Base-by-base conservation (phyloP, 371 early-diverging fungal genomes). In the Saksenaea oblongispora region DNA sequence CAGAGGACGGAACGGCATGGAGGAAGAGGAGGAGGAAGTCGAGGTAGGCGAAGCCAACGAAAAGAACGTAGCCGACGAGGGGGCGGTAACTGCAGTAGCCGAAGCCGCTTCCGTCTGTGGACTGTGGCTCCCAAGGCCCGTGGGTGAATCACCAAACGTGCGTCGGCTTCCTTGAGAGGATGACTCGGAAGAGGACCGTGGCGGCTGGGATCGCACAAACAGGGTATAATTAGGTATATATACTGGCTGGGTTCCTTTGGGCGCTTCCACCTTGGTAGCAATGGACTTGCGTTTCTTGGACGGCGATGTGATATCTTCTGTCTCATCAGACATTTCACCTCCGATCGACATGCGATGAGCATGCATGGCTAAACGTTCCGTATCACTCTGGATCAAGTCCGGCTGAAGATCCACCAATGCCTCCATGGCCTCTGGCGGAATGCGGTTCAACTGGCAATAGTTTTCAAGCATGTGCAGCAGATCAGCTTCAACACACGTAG, bases 401-500 rank as follows among this genome's bases (percentile, higher is more conserved):
- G 54, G 59, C 8, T 54, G 66, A 13, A 70, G 18, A 39, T 70
- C 70, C 3, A 65, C 51, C 36, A 70, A 41, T 0, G 63, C 37
- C 4, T 28, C 37, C 14, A 63, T 34, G 22, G 66, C 62, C n/a
- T 70, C 70, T 14, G 63, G 58, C 0, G 65, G 54, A 17, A 70
- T 34, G 18, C 65, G 62, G 31, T 63, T 58, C 10, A 70, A 35
- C 44, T 71, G 73, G 61, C 66, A 70, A 61, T 69, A 79, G 27
- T 69, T 64, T 18, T 72, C 73, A 36, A 79, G 59, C 69, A 79
- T 67, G 1, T 69, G 70, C 5, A 66, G 54, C 28, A 79, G 54
- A 13, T 79, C 74, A 7, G 56, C 57, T 58, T 76, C 77, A 0
- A 79, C 77, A 35, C 58, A 58, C 8, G 63, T 26, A 14, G 73